A percentile compares a stretch with the other conserved stretches of the same genome.
These are phyloP conservation scores for Candida tunisiensis DNA, from an alignment of 1,139 yeast genomes.

Conservation along the genomic window DNA sequence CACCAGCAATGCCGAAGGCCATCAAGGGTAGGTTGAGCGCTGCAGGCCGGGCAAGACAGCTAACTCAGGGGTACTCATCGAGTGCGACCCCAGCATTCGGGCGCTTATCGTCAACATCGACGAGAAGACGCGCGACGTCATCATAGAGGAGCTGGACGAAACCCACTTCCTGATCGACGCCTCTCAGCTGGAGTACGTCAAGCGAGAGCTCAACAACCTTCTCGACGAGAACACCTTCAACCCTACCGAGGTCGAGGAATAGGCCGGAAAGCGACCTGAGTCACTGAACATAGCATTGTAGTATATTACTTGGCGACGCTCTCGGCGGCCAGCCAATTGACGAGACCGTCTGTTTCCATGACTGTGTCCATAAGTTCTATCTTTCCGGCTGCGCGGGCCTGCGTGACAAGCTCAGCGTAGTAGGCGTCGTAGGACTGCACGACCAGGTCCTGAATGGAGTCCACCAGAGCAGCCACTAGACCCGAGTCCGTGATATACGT, in stretches of 20 bases:
- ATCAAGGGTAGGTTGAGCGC: conserved; percentile 4
- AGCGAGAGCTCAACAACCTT: conserved; percentile 55
- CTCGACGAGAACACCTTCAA: conserved; percentile 73
- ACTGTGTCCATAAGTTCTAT: conserved; percentile 13
- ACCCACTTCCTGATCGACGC: conserved; percentile 74
- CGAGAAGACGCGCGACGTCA: conserved; percentile 52
- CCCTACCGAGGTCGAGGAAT: conserved; percentile 24
- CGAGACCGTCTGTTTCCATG: conserved; percentile 24
- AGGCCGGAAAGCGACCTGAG: conserved; percentile 19
- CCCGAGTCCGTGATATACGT: conserved; percentile 28
- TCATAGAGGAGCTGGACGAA: conserved; percentile 76
- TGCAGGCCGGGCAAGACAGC: no score
- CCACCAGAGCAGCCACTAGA: conserved; percentile 32
- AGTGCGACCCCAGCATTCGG: conserved; percentile 76
- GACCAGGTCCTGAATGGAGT: conserved; percentile 42
- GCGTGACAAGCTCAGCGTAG: conserved; percentile 16
- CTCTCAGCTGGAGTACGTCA: conserved; percentile 56
- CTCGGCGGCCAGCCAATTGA: conserved; percentile 35
- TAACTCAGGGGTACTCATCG: conserved; percentile 7
- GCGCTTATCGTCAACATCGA: conserved; percentile 78
- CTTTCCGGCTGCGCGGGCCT: conserved; percentile 7
- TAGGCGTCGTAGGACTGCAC: conserved; percentile 31
- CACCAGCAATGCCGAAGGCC: conserved; percentile 12
- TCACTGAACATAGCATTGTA: conserved; percentile 33
- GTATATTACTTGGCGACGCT: background rate